Conservation (phyloP, 225 moss, liverwort and hornwort species). For the Physcomitrium patens region DNA sequence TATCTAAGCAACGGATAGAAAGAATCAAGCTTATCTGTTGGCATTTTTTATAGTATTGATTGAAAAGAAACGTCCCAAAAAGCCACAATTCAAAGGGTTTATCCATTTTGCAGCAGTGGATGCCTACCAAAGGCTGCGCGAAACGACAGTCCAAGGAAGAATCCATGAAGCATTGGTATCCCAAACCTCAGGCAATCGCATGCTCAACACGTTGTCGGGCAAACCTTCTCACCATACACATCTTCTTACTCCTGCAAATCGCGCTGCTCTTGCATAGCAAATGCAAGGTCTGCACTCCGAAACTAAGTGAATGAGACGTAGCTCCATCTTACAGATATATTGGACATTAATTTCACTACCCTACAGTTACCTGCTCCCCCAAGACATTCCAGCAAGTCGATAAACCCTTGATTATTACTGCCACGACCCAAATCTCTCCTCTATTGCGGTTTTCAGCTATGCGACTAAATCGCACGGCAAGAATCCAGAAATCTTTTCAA, state of each 20-base stretch:
- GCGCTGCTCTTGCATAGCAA: background rate
- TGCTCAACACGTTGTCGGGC: constrained; percentile 7
- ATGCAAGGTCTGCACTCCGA: constrained; percentile 3
- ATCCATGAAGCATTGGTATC: constrained; percentile 26
- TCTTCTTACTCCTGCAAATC: background rate
- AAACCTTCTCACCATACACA: constrained; percentile 25
- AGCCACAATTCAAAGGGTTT: background rate
- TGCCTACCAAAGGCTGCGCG: background rate
- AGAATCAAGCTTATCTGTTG: background rate
- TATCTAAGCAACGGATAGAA: background rate
- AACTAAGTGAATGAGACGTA: background rate
- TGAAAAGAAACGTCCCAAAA: background rate
- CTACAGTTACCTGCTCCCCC: too few species aligned
- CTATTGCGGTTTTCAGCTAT: background rate
- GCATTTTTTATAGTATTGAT: background rate
- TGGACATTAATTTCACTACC: background rate
- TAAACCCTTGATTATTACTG: too few species aligned
- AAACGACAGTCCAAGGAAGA: constrained; percentile 28
- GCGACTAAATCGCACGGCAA: background rate
- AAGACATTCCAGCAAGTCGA: too few species aligned
- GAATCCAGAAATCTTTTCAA: too few species aligned
- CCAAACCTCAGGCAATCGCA: constrained; percentile 23
- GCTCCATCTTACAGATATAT: background rate
- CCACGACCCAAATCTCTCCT: too few species aligned
- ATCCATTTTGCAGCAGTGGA: background rate